A percentile compares a stretch with the other conserved stretches of the same genome.
These are phyloP conservation scores for Gynostemma pentaphyllum DNA, from an alignment of 306 rosid genomes.

Conservation along the genomic window DNA sequence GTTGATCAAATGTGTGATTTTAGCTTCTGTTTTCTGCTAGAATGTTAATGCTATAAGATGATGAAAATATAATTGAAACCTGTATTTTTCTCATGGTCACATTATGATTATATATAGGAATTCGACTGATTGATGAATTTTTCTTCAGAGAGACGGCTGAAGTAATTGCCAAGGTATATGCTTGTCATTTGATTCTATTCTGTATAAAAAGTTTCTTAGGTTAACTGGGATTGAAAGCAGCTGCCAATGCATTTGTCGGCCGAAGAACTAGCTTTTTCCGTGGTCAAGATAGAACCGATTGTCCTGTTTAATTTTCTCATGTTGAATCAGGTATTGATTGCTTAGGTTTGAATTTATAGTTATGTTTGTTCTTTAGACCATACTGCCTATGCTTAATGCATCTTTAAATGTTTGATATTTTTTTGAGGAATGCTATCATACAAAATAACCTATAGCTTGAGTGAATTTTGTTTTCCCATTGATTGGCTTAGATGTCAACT, in stretches of 20 bases:
- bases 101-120: conserved; percentile 65
- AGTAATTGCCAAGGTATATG: conserved; percentile 65
- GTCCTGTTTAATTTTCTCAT: background rate
- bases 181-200: background rate
- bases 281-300: background rate
- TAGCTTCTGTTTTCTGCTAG: background rate
- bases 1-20: conserved; percentile 67
- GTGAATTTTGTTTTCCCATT: background rate
- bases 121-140: conserved; percentile 74
- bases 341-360: background rate
- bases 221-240: background rate
- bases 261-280: no score
- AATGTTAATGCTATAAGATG: background rate
- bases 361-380: background rate
- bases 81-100: background rate
- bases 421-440: background rate
- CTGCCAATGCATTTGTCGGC: background rate
- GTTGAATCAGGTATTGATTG: background rate
- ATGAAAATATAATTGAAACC: background rate
- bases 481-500: background rate
- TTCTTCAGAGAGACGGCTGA: conserved; percentile 84
- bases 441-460: background rate
- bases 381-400: background rate
- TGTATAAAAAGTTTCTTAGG: no score
- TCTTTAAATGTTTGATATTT: background rate